A percentile compares a stretch with the other conserved stretches of the same genome.
These are phyloP conservation scores for Guadua angustifolia DNA, from an alignment of 176 grass and related monocot species.

Conservation along the genomic window DNA sequence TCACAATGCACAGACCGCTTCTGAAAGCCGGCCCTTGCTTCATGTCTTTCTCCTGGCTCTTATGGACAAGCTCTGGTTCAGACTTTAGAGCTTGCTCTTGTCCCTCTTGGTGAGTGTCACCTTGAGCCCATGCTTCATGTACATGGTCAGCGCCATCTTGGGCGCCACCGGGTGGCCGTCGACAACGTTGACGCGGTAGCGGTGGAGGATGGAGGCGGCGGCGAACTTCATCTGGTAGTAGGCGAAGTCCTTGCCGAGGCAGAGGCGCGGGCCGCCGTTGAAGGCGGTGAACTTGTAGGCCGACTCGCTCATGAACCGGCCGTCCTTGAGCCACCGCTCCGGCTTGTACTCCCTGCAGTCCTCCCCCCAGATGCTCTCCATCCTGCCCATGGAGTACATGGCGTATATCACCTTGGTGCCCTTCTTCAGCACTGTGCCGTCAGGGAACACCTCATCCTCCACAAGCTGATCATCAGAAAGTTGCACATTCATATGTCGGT, in stretches of 20 bases:
- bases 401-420: slow-evolving; percentile 93
- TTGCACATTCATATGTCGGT: neutral
- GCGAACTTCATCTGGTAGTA: slow-evolving; percentile 99
- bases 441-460: slow-evolving; percentile 93
- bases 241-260: slow-evolving; percentile 93
- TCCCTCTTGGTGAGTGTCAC: slow-evolving; percentile 73
- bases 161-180: slow-evolving; percentile 69
- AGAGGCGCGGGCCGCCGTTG: slow-evolving; percentile 83
- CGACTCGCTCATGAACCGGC: slow-evolving; percentile 83
- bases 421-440: slow-evolving; percentile 86
- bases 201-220: slow-evolving; percentile 72
- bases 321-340: slow-evolving; percentile 86
- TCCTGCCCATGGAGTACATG: slow-evolving; percentile 89
- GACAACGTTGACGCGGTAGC: slow-evolving; percentile 67
- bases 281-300: slow-evolving; percentile 96
- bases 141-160: slow-evolving; percentile 92
- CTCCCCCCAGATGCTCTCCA: slow-evolving; percentile 95
- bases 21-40: neutral
- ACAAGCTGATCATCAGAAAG: slow-evolving; percentile 58
- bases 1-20: neutral
- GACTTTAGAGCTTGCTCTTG: slow-evolving; percentile 44
- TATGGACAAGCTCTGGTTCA: neutral
- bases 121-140: slow-evolving; percentile 93
- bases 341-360: slow-evolving; percentile 91
- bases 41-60: neutral